A percentile compares a stretch with the other conserved stretches of the same genome.
These are phyloP conservation scores for Macrocybe gigantea DNA, from an alignment of 768 basidiomycete genomes.

Conservation along the genomic window DNA sequence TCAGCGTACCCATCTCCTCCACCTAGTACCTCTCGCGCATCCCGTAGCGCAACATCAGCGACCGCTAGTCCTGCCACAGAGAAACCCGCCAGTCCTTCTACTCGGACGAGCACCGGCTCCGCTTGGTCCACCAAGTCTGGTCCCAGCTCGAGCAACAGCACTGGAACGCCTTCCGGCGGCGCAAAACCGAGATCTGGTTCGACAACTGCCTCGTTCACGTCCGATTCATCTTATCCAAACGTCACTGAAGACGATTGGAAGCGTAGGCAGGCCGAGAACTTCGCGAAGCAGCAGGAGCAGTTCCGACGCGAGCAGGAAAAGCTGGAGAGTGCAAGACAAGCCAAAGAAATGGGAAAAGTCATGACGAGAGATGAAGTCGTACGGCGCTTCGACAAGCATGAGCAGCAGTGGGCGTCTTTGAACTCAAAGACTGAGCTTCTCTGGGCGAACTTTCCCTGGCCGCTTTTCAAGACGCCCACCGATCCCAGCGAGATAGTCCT, in stretches of 20 bases:
- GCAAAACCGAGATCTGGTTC: background rate
- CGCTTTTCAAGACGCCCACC: constrained; percentile 51
- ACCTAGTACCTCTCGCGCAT: constrained; percentile 2
- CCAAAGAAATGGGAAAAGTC: constrained; percentile 44
- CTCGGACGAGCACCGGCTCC: background rate
- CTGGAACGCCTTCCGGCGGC: background rate
- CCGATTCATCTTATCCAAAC: background rate
- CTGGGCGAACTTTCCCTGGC: constrained; percentile 76
- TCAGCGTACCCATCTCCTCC: constrained; percentile 12
- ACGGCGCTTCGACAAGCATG: constrained; percentile 54
- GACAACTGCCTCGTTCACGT: background rate
- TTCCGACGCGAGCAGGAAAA: constrained; percentile 67
- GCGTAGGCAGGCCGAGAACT: constrained; percentile 58
- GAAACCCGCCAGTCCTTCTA: background rate
- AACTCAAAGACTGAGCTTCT: constrained; percentile 34
- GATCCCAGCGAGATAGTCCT: constrained; percentile 58
- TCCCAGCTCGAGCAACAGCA: no score
- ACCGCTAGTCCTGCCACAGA: background rate
- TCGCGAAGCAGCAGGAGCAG: constrained; percentile 59
- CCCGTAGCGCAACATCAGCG: background rate
- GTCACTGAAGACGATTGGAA: constrained; percentile 49
- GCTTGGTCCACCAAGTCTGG: background rate
- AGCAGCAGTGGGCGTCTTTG: constrained; percentile 53
- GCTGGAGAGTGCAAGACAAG: constrained; percentile 47
- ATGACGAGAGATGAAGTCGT: constrained; percentile 53